Evolutionary conservation across 1,284 basidiomycete species (phyloP).

Genomic region (Tausonia pullulans): DNA sequence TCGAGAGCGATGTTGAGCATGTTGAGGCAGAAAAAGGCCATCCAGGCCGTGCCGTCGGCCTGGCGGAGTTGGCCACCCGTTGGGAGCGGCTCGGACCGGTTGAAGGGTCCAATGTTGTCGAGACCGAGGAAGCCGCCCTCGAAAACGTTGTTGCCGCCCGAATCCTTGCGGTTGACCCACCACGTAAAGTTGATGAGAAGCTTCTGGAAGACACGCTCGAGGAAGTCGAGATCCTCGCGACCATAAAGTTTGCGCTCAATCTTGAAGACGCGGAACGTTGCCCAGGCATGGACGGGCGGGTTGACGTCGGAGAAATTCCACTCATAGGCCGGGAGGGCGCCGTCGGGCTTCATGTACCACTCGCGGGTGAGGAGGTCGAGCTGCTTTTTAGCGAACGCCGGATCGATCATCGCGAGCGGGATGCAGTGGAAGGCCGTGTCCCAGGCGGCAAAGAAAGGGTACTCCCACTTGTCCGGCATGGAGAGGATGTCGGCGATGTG

Average conservation of each 20-base stretch:
- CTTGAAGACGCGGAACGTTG: slow-evolving; percentile 94
- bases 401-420: slow-evolving; percentile 88
- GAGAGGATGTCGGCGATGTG: slow-evolving; percentile 91
- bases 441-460: slow-evolving; percentile 75
- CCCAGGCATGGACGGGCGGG: slow-evolving; percentile 96
- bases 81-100: slow-evolving; percentile 89
- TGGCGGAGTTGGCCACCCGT: slow-evolving; percentile 86
- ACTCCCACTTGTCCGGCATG: slow-evolving; percentile 99
- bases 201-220: slow-evolving; percentile 98
- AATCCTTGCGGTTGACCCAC: slow-evolving; percentile 98
- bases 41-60: slow-evolving; percentile 97
- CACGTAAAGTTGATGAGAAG: slow-evolving; percentile 94
- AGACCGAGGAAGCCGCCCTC: slow-evolving; percentile 96
- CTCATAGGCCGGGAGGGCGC: slow-evolving; percentile 94
- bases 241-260: slow-evolving; percentile 93
- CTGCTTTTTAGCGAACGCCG: slow-evolving; percentile 93
- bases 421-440: slow-evolving; percentile 98
- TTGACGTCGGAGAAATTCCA: slow-evolving; percentile 98
- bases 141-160: slow-evolving; percentile 88
- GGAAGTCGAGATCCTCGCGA: slow-evolving; percentile 77
- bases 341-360: slow-evolving; percentile 97
- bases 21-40: slow-evolving; percentile 95
- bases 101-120: slow-evolving; percentile 97
- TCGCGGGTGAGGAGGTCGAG: slow-evolving; percentile 90
- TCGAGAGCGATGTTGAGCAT: slow-evolving; percentile 98